Conservation (phyloP, 1,284 basidiomycete species). For the Malassezia sympodialis region DNA sequence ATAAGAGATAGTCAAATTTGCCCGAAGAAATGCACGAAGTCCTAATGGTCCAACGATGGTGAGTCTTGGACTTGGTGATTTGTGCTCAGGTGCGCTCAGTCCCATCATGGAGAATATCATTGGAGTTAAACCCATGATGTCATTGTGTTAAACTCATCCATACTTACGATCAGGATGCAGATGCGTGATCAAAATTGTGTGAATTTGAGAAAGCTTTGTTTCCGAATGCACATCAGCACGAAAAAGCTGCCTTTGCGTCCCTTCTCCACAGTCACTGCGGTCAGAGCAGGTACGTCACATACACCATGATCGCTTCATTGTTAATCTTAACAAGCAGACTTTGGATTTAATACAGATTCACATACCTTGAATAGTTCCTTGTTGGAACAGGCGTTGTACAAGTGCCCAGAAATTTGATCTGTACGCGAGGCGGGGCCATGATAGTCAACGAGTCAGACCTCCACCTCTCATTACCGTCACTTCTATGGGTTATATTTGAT, state of each 20-base stretch:
- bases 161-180: slow-evolving; percentile 35
- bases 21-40: slow-evolving; percentile 34
- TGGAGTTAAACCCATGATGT: slow-evolving; percentile 39
- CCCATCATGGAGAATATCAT: slow-evolving; percentile 45
- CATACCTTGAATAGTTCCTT: slow-evolving; percentile 39
- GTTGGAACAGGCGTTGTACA: slow-evolving; percentile 36
- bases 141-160: background rate
- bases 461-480: background rate
- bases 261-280: slow-evolving; percentile 40
- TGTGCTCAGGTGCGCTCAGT: slow-evolving; percentile 4
- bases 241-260: slow-evolving; percentile 39
- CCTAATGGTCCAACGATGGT: slow-evolving; percentile 40
- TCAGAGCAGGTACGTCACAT: background rate
- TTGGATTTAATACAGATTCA: background rate
- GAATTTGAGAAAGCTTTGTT: slow-evolving; percentile 31
- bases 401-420: slow-evolving; percentile 42
- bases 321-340: slow-evolving; percentile 37
- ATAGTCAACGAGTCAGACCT: background rate
- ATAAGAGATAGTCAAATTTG: slow-evolving; percentile 39
- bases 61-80: slow-evolving; percentile 21
- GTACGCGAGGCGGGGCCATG: slow-evolving; percentile 28
- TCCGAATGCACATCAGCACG: slow-evolving; percentile 30
- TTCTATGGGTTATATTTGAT: background rate
- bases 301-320: slow-evolving; percentile 35
- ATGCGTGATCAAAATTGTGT: slow-evolving; percentile 42